A percentile compares a stretch with the other conserved stretches of the same genome.
Conservation (phyloP, 208 protist species). For the Kentomonas sorsogonicus region DNA sequence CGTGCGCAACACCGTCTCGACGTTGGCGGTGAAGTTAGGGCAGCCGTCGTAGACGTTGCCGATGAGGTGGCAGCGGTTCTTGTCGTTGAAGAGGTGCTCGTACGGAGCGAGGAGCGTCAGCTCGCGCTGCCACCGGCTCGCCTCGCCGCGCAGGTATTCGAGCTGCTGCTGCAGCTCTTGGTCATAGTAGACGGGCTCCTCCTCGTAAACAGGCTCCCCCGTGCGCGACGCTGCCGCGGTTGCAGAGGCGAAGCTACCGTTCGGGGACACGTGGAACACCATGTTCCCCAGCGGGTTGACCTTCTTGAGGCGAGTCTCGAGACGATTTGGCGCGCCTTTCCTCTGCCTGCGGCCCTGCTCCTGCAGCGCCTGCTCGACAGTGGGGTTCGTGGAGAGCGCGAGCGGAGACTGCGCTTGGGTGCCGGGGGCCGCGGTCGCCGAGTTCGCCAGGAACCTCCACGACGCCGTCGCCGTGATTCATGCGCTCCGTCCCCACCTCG, state of each 20-base stretch:
- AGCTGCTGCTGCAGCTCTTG: neutral
- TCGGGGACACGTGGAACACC: slow-evolving; percentile 21
- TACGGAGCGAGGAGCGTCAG: slow-evolving; percentile 30
- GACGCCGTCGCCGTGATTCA: no score
- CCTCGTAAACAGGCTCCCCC: no score
- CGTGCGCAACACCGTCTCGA: slow-evolving; percentile 22
- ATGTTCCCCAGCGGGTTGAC: slow-evolving; percentile 33
- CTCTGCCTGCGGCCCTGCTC: neutral
- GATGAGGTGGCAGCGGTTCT: slow-evolving; percentile 33
- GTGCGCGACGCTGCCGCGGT: neutral
- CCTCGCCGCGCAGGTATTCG: slow-evolving; percentile 21
- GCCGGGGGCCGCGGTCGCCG: slow-evolving; percentile 3
- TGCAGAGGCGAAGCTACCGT: neutral
- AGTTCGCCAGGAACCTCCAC: slow-evolving; percentile 5
- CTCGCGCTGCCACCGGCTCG: slow-evolving; percentile 27
- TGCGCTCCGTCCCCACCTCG: no score
- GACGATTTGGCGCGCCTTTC: neutral
- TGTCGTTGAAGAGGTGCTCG: slow-evolving; percentile 36
- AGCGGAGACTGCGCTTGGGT: neutral
- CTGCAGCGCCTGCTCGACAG: neutral
- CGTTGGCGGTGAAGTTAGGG: slow-evolving; percentile 17
- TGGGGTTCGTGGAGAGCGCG: neutral
- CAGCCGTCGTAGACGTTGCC: slow-evolving; percentile 35
- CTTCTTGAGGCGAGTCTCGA: slow-evolving; percentile 24
- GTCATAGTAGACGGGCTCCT: neutral